Base-by-base conservation (phyloP, 2,329 filamentous ascomycete species). In the Exserohilum turcica region DNA sequence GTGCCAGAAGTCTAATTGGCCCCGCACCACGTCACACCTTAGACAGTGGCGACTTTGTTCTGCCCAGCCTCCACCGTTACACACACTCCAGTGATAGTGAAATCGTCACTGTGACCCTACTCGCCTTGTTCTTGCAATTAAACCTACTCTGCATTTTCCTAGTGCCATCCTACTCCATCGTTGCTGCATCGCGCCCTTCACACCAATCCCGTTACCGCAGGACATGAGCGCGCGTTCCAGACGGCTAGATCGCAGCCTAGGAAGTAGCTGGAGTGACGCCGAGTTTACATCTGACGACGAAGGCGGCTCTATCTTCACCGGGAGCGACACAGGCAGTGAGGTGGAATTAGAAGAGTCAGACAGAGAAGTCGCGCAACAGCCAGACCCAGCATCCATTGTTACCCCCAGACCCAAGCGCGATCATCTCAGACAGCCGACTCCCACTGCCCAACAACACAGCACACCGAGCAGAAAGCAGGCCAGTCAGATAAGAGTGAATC, bases 221-320 rank as follows among this genome's bases (percentile, higher is more conserved):
- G 48, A 35, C 33, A 71, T 67, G 62, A 64, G 40, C 45, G 52
- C 54, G 37, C 50, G 50, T 24, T 49, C 66, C 18, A 63, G 52
- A 2, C 60, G 55, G 46, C 57, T 66, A 7, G 52, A 54, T 24
- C 63, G 52, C 27, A 73, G 67, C 42, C 62, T 74, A 6, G 68
- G 67, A 13, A 69, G 71, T 19, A 74, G 70, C 35, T 74, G 72
- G 72, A 69, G 63, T 44, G 65, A 68, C 19, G 65, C 65, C 19
- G 62, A 70, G 15, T 70, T 68, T 43, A 59, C 61, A 19, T 66
- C 66, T 3, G 67, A 72, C 16, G 61, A 56, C 16, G 61, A 56
- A 15, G 64, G 56, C 15, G 60, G 57, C 3, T 72, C 69, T 7
- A 55, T 68, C 13, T 52, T 67, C 27, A 63, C 67, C 33, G 63